Percentiles rank a stretch among this genome's conserved stretches.
These are phyloP conservation scores for Penicillium crystallinum DNA, from an alignment of 495 filamentous ascomycete species.

Conservation along the genomic window DNA sequence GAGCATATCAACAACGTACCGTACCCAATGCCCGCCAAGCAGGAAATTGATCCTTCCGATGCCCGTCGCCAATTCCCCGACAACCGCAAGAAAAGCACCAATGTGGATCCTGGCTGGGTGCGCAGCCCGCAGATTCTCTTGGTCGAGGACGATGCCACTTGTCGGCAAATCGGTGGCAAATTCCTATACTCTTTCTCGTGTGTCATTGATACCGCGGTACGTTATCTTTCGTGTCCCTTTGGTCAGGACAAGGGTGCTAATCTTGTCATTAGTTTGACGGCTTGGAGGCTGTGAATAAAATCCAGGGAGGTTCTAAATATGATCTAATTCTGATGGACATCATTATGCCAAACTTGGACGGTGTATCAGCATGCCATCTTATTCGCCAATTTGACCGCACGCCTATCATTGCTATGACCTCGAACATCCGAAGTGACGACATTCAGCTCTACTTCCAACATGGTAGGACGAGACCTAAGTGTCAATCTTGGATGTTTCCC, in stretches of 20 bases:
- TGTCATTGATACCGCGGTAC: slow-evolving; percentile 84
- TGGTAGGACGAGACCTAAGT: slow-evolving; percentile 54
- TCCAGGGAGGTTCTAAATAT: slow-evolving; percentile 76
- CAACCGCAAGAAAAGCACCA: slow-evolving; percentile 60
- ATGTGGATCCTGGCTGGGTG: slow-evolving; percentile 74
- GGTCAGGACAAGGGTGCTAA: slow-evolving; percentile 19
- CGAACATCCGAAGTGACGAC: slow-evolving; percentile 94
- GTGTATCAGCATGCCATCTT: slow-evolving; percentile 88
- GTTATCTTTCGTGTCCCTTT: slow-evolving; percentile 30
- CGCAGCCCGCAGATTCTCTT: slow-evolving; percentile 81
- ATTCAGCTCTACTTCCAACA: slow-evolving; percentile 96
- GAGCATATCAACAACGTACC: slow-evolving; percentile 93
- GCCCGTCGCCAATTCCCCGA: slow-evolving; percentile 45
- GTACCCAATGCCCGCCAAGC: slow-evolving; percentile 63
- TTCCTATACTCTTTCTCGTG: slow-evolving; percentile 88
- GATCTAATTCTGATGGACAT: slow-evolving; percentile 98
- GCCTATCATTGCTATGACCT: slow-evolving; percentile 97
- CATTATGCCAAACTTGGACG: slow-evolving; percentile 95
- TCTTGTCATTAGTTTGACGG: slow-evolving; percentile 65
- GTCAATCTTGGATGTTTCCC: slow-evolving; percentile 14
- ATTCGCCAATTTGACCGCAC: slow-evolving; percentile 86
- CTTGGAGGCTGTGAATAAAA: slow-evolving; percentile 87
- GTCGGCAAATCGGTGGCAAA: slow-evolving; percentile 88
- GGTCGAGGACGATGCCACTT: slow-evolving; percentile 94
- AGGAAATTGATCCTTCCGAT: slow-evolving; percentile 45